Evolutionary conservation across 306 rosid genomes (phyloP).

Genomic region (Pachyrhizus erosus): DNA sequence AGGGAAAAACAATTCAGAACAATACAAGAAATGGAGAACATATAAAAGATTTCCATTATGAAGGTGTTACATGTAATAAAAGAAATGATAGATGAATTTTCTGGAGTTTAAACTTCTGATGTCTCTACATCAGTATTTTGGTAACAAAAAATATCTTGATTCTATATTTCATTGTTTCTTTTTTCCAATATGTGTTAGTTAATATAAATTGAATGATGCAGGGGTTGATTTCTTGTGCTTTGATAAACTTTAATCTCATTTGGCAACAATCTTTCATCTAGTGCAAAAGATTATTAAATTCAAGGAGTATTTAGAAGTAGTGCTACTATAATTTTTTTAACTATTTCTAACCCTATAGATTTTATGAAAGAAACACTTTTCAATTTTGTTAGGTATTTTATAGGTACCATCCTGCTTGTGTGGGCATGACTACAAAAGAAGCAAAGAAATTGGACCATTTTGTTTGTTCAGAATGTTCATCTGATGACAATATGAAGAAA

Average conservation of each 20-base stretch:
- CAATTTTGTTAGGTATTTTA: conserved; percentile 44
- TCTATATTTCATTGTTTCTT: background rate
- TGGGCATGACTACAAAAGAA: conserved; percentile 84
- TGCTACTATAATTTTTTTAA: conserved; percentile 7
- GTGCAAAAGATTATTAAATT: conserved; percentile 20
- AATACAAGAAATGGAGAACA: background rate
- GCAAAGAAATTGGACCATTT: conserved; percentile 85
- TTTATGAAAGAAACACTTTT: conserved; percentile 39
- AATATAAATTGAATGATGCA: conserved; percentile 16
- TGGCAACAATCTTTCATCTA: background rate
- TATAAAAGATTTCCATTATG: background rate
- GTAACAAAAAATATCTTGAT: conserved; percentile 4
- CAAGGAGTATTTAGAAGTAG: background rate
- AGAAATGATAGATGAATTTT: background rate
- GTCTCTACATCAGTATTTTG: background rate
- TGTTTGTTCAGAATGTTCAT: conserved; percentile 85
- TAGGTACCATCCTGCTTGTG: conserved; percentile 99
- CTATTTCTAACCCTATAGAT: conserved; percentile 5
- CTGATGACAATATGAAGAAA: conserved; percentile 71
- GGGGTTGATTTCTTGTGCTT: conserved; percentile 8
- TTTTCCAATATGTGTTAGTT: background rate
- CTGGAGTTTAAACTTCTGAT: conserved; percentile 20
- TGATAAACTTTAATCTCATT: conserved; percentile 3
- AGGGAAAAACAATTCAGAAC: background rate
- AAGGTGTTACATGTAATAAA: background rate